These are phyloP conservation scores for Coniferiporia sulphurascens DNA, from an alignment of 1,284 basidiomycete species.

Conservation along the genomic window DNA sequence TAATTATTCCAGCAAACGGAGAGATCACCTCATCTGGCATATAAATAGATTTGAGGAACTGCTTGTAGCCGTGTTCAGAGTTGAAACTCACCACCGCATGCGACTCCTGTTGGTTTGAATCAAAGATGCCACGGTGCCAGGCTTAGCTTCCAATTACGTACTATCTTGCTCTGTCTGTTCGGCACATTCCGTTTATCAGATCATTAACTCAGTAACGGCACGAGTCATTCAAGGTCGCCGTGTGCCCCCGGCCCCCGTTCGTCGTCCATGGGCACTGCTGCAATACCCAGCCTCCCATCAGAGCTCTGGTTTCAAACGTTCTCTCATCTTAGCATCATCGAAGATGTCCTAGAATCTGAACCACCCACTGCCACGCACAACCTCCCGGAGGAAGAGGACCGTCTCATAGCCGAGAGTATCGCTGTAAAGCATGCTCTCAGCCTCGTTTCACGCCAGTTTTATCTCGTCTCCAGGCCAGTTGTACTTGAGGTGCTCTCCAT, in stretches of 20 bases:
- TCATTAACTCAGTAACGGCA: background rate
- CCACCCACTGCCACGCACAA: background rate
- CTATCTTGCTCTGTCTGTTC: too few relatives aligned
- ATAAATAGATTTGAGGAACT: too few relatives aligned
- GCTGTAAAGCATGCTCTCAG: constrained; percentile 1
- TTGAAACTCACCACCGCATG: too few relatives aligned
- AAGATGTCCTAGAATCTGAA: background rate
- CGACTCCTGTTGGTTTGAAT: too few relatives aligned
- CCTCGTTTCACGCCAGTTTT: constrained; percentile 6
- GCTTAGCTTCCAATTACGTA: too few relatives aligned
- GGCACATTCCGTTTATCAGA: background rate
- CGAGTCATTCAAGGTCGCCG: too few relatives aligned
- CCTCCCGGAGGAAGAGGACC: background rate
- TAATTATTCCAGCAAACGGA: too few relatives aligned
- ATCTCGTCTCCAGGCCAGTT: constrained; percentile 2
- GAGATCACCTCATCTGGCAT: too few relatives aligned
- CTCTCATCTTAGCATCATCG: background rate
- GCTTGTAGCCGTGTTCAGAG: too few relatives aligned
- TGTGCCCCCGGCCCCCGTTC: background rate
- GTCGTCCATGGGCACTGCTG: background rate
- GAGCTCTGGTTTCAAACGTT: constrained; percentile 10
- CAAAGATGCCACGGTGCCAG: too few relatives aligned
- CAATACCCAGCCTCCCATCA: background rate
- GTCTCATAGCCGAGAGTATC: background rate
- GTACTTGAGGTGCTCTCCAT: background rate